Evolutionary conservation across 2,329 filamentous ascomycete genomes (phyloP).

Genomic region (Trichoderma sp.): DNA sequence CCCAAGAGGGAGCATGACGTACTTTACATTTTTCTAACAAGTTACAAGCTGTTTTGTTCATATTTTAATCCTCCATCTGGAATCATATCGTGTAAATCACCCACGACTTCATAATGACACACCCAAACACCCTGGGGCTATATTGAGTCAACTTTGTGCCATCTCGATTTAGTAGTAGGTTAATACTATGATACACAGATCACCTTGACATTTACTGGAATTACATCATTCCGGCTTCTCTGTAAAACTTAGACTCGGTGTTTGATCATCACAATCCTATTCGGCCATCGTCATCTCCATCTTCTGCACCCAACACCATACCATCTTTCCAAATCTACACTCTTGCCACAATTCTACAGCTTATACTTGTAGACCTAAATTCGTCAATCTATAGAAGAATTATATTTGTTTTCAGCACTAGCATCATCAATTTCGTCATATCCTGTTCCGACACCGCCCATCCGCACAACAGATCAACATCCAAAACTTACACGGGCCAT

Average conservation of each 20-base stretch:
- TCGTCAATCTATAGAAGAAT: background rate
- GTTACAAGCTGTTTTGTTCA: background rate
- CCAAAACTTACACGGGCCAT: slow-evolving; percentile 3
- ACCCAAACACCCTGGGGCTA: background rate
- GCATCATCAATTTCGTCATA: background rate
- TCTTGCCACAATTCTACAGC: background rate
- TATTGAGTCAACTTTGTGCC: background rate
- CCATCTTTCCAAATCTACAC: background rate
- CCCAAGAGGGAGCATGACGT: background rate
- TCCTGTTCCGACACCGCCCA: background rate
- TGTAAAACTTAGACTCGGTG: background rate
- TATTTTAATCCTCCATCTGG: background rate
- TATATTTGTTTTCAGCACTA: background rate
- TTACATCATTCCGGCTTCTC: background rate
- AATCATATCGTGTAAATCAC: background rate
- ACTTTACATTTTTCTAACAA: background rate
- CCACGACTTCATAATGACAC: background rate
- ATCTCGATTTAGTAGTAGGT: background rate
- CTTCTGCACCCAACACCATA: background rate
- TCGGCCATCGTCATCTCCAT: background rate
- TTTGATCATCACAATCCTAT: background rate
- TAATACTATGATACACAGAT: background rate
- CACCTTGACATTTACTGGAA: background rate
- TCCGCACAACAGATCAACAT: background rate
- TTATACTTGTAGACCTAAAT: background rate